Evolutionary conservation across 495 filamentous ascomycete genomes (phyloP).

Genomic region (Neurospora hispaniola): DNA sequence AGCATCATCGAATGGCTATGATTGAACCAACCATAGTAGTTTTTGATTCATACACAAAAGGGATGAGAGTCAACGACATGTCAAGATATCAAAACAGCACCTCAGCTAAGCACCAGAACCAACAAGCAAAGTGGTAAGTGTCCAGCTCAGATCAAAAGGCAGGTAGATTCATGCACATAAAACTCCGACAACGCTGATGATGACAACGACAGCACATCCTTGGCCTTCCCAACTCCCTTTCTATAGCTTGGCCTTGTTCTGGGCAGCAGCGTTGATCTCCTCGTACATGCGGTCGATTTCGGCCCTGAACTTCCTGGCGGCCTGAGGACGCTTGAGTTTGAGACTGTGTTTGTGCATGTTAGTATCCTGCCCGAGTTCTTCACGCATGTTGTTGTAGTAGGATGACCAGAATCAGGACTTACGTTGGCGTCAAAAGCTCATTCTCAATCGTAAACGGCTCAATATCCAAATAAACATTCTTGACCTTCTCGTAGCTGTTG

Average conservation of each 20-base stretch:
- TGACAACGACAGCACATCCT: background rate
- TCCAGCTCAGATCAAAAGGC: background rate
- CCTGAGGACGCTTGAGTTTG: slow-evolving; percentile 88
- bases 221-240: background rate
- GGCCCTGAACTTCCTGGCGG: slow-evolving; percentile 63
- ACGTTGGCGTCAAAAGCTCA: slow-evolving; percentile 92
- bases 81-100: background rate
- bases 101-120: background rate
- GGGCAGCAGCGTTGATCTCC: slow-evolving; percentile 37
- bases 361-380: no score
- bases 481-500: slow-evolving; percentile 78
- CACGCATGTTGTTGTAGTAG: no score
- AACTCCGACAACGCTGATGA: background rate
- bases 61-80: background rate
- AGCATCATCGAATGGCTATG: background rate
- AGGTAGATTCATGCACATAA: background rate
- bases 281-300: slow-evolving; percentile 76
- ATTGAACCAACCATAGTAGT: background rate
- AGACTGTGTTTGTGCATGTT: slow-evolving; percentile 40
- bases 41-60: background rate
- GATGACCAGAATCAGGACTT: slow-evolving; percentile 25
- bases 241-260: slow-evolving; percentile 32
- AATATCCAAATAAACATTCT: slow-evolving; percentile 60
- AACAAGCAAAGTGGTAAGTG: background rate
- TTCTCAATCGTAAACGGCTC: slow-evolving; percentile 95